Percentiles rank a stretch among this genome's conserved stretches.
phyloP scores from a whole-genome alignment of 2,329 filamentous ascomycete species.

The Penicillium italicum region DNA sequence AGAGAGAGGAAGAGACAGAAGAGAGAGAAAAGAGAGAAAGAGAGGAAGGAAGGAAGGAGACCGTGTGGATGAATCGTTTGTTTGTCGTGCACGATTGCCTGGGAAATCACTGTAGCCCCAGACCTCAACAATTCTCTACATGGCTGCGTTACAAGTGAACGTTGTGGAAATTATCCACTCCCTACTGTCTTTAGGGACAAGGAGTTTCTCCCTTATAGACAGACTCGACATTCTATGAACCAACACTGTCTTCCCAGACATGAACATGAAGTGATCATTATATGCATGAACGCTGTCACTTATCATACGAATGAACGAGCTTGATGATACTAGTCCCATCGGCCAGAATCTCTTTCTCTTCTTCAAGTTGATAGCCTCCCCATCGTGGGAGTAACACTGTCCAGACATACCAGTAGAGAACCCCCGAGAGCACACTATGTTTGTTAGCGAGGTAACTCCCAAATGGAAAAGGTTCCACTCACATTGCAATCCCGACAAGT shows the following conservation, averaged over 20 bases:
- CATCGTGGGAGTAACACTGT: slow-evolving; percentile 58
- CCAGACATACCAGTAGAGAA: slow-evolving; percentile 68
- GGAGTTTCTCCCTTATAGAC: not conserved
- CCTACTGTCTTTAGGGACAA: not conserved
- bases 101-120: not conserved
- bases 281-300: not conserved
- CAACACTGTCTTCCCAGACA: not conserved
- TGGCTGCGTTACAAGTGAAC: not conserved
- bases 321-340: slow-evolving; percentile 67
- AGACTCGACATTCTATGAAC: not conserved
- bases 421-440: slow-evolving; percentile 53
- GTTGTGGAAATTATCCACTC: too few species aligned
- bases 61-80: not conserved
- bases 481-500: slow-evolving; percentile 48
- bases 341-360: slow-evolving; percentile 55
- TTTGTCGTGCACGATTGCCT: not conserved
- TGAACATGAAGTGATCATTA: not conserved
- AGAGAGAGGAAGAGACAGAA: too few species aligned
- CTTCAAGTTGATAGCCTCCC: slow-evolving; percentile 60
- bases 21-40: not conserved
- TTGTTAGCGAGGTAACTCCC: slow-evolving; percentile 10
- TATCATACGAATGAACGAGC: slow-evolving; percentile 39
- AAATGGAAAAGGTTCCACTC: slow-evolving; percentile 25
- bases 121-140: not conserved
- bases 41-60: not conserved